Evolutionary conservation across 441 rosid species (phyloP).

Genomic region (Euphorbia celastroides): DNA sequence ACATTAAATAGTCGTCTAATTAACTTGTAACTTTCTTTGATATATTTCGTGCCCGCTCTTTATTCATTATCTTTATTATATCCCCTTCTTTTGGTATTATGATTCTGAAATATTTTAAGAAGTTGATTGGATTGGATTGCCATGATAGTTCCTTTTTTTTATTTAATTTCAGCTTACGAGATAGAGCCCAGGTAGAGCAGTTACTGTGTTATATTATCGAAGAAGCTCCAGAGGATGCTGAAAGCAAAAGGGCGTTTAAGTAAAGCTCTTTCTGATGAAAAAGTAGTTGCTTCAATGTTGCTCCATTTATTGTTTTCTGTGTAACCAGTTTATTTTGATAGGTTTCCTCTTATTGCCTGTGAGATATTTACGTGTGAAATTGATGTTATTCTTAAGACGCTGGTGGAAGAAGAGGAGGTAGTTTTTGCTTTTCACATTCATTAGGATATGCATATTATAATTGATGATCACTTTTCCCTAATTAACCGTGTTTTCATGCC

Average conservation of each 20-base stretch:
- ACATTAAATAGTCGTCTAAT: conserved; percentile 85
- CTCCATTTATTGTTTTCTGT: conserved; percentile 8
- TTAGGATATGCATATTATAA: conserved; percentile 6
- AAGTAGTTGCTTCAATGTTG: background rate
- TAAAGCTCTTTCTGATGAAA: conserved; percentile 28
- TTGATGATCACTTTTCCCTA: background rate
- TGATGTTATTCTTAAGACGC: conserved; percentile 79
- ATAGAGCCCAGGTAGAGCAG: conserved; percentile 76
- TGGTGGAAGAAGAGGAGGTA: conserved; percentile 97
- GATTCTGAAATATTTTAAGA: background rate
- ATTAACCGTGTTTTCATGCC: conserved; percentile 15
- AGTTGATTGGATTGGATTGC: conserved; percentile 15
- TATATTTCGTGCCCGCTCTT: background rate
- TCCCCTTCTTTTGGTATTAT: background rate
- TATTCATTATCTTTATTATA: background rate
- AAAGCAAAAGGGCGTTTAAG: conserved; percentile 83
- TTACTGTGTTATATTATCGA: conserved; percentile 62
- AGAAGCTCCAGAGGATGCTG: conserved; percentile 82
- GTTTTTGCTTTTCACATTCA: conserved; percentile 2
- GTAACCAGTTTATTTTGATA: conserved; percentile 23
- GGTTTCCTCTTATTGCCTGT: conserved; percentile 95
- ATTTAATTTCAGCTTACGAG: conserved; percentile 71
- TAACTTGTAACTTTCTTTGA: conserved; percentile 54
- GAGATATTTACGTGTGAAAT: conserved; percentile 98
- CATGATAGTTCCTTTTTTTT: conserved; percentile 5